Evolutionary conservation across 139 green algal genomes (phyloP).

Genomic region (Coelastrella sp.): DNA sequence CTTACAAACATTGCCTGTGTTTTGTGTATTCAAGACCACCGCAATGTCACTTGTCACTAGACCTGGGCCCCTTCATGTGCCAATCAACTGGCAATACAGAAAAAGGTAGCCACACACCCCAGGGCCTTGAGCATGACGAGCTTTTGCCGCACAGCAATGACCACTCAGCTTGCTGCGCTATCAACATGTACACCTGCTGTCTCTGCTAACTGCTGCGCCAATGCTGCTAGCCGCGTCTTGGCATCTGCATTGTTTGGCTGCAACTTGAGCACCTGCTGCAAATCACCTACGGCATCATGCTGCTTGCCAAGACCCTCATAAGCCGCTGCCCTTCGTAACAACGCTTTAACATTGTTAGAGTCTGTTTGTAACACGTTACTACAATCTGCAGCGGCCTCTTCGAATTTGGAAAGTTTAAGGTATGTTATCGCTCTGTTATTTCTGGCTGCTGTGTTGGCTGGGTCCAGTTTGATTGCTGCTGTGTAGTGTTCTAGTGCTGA

Average conservation of each 20-base stretch:
- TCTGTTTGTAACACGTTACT: constrained; percentile 66
- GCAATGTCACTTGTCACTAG: no score
- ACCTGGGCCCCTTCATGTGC: no score
- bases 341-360: constrained; percentile 81
- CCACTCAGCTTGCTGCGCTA: background rate
- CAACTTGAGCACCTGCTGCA: constrained; percentile 55
- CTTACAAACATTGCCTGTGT: no score
- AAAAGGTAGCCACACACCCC: no score
- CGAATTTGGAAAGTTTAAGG: constrained; percentile 73
- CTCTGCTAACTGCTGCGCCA: background rate
- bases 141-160: background rate
- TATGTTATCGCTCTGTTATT: constrained; percentile 88
- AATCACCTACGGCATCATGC: constrained; percentile 55
- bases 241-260: constrained; percentile 77
- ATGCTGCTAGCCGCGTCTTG: constrained; percentile 39
- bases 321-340: constrained; percentile 74
- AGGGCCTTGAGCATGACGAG: background rate
- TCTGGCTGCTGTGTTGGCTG: constrained; percentile 47
- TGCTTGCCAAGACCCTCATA: constrained; percentile 46
- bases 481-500: constrained; percentile 63
- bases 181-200: background rate
- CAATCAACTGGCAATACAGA: no score
- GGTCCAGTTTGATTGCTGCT: constrained; percentile 73
- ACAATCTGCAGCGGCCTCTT: constrained; percentile 72
- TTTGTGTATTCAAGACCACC: no score